Evolutionary conservation across 192 early-diverging fungal genomes (phyloP), one percentile per base, ranked within the genome.

Genomic region (Chytriomyces sp.): DNA sequence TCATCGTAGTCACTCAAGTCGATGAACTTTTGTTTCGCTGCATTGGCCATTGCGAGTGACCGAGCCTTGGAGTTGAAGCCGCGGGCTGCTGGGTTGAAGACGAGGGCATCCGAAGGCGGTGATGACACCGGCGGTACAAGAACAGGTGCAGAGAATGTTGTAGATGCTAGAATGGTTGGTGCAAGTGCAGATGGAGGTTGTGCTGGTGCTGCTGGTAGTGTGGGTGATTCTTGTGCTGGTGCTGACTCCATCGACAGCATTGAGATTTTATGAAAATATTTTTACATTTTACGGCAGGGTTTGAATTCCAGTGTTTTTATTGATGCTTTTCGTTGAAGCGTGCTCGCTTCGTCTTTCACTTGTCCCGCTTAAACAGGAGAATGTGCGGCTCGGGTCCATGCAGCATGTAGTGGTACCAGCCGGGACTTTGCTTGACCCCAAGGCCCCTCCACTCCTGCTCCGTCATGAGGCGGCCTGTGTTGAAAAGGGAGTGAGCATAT

Each of bases 1-100:
- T 85, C 83, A 69, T 88, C 86, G 76, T 81, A 88, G 67, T 85
- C 82, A 46, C 82, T 77, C 6, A 83, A 72, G 62, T 82, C 83
- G 35, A 45, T 46, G 46, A 84, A 84, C 60, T 67, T 57, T 13
- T n/a, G 53, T 20, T 57, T 57, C 53, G 53, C 53, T 20, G 53
- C 53, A 57, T 57, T 57, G 16, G 53, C 53, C 53, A 57, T 57
- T 57, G 53, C 53, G 53, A n/a, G 13, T 20, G 53, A 57, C 16
- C 53, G 53, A n/a, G 53, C 53, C 16, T 20, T 13, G 13, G 53
- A 13, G 53, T 20, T 57, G 16, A 35, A 35, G 35, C 35, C 35
- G 4, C 35, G 35, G 35, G 35, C 35, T 35, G 35, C 35, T 35
- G 35, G 35, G 35, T 35, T 35, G 35, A 35, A 35, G 35, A 35